Evolutionary conservation across 257 asterid genomes (phyloP), one percentile per base, ranked within the genome.

Genomic region (Ilex aquifolium): DNA sequence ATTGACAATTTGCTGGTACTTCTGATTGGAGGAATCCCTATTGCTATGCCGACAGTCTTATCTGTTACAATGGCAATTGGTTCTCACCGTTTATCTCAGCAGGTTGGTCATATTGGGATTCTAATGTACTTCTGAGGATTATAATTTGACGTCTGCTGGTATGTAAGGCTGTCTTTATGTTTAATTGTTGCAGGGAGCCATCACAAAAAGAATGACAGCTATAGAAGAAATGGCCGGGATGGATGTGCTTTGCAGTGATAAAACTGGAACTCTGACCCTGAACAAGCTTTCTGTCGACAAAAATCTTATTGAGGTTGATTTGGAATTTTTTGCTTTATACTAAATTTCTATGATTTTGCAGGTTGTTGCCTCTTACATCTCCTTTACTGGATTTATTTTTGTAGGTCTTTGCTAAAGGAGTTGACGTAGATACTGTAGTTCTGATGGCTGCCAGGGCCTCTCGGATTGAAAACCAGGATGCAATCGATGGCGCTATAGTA

Each of bases 191-290:
- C 30, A 53, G 57, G 57, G 57, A 15, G 57, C 57, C 57, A 53
- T 53, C 57, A 53, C 57, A 53, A 53, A 53, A 21, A 53, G 57
- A 53, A 53, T 53, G 57, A 53, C 57, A n/a, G 57, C 57, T 7
- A 53, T 53, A 14, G 57, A 53, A 53, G 57, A 53, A 53, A 17
- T 53, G 57, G 30, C 57, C 10, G 57, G 57, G n/a, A 53, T 53
- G 57, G 57, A 53, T 53, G 57, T 53, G 57, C 57, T 53, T 53
- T 53, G 57, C 30, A 53, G 57, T 53, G 57, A 53, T 3, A 53
- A 53, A 53, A 53, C 30, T 53, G 57, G 57, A 21, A 53, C 57
- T 15, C 57, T 53, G 27, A 53, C 57, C 0, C 15, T 53, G 57
- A 53, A 53, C 57, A 53, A 53, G 57, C 57, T 53, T 10, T 3